Evolutionary conservation across 1,139 yeast species (phyloP).

Genomic region (Kodamaea plutei): DNA sequence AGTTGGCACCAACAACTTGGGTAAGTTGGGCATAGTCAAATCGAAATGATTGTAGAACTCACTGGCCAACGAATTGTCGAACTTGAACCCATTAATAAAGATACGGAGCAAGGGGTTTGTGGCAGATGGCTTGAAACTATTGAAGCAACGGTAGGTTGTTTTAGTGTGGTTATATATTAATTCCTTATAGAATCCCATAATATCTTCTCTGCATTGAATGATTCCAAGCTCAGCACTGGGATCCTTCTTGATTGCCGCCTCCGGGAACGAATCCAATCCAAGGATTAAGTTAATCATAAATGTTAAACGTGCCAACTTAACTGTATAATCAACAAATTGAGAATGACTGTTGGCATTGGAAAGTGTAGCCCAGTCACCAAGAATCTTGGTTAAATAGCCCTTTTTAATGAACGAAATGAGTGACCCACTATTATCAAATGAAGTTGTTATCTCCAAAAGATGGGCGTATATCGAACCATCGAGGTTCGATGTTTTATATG

Average conservation of each 20-base stretch:
- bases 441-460: constrained; percentile 11
- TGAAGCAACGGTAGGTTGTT: constrained; percentile 65
- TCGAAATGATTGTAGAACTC: constrained; percentile 67
- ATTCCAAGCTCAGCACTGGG: constrained; percentile 9
- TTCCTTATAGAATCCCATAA: constrained; percentile 40
- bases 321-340: constrained; percentile 42
- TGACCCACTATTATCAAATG: constrained; percentile 8
- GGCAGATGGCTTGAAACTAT: constrained; percentile 51
- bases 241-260: constrained; percentile 5
- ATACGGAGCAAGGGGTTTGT: constrained; percentile 61
- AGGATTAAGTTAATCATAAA: constrained; percentile 13
- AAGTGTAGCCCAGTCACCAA: constrained; percentile 54
- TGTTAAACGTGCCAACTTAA: constrained; percentile 27
- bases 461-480: constrained; percentile 12
- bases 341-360: constrained; percentile 61
- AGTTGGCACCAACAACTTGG: constrained; percentile 57
- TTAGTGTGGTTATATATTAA: constrained; percentile 56
- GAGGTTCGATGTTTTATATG: no score
- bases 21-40: constrained; percentile 55
- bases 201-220: constrained; percentile 17
- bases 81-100: constrained; percentile 49
- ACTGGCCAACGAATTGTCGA: constrained; percentile 43
- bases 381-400: constrained; percentile 18
- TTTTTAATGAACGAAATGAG: constrained; percentile 16
- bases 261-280: constrained; percentile 13